A percentile compares a stretch with the other conserved stretches of the same genome.
phyloP scores from a whole-genome alignment of 495 filamentous ascomycete species.

The Jackrogersella multiformis region DNA sequence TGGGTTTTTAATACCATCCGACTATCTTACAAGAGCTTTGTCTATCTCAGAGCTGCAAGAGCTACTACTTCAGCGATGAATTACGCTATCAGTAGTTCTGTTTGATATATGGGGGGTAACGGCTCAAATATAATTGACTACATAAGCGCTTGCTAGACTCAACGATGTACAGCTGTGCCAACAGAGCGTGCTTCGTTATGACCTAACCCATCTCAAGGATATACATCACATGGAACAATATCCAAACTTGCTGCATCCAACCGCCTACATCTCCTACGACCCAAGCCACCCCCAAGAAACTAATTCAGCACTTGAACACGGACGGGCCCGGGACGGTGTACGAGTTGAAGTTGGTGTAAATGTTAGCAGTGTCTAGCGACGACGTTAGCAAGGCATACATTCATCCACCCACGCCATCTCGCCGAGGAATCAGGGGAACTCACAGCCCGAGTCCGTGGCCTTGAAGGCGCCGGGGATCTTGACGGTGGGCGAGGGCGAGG shows the following conservation, averaged over 20 bases:
- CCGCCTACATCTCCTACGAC: background rate
- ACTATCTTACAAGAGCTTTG: too few species aligned
- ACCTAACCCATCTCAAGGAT: slow-evolving; percentile 12
- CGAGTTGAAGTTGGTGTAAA: slow-evolving; percentile 43
- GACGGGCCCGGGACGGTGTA: slow-evolving; percentile 43
- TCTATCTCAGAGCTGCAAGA: background rate
- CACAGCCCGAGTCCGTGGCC: slow-evolving; percentile 61
- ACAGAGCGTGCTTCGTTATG: slow-evolving; percentile 12
- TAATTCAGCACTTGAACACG: slow-evolving; percentile 26
- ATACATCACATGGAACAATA: slow-evolving; percentile 18
- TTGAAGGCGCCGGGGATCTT: slow-evolving; percentile 66
- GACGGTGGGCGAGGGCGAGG: slow-evolving; percentile 55
- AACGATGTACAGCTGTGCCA: slow-evolving; percentile 6
- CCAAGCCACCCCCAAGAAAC: background rate
- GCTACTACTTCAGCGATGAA: background rate
- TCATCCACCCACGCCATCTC: too few species aligned
- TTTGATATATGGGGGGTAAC: too few species aligned
- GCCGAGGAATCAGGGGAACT: slow-evolving; percentile 2
- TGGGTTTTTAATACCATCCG: too few species aligned
- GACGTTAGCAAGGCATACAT: background rate
- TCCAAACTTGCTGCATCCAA: too few species aligned
- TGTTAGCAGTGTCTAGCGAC: slow-evolving; percentile 41
- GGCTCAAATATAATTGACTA: background rate
- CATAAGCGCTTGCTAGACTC: background rate
- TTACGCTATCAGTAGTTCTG: too few species aligned